Conservation (phyloP, 1,139 yeast species). For the Saccharomyces hybrid region DNA sequence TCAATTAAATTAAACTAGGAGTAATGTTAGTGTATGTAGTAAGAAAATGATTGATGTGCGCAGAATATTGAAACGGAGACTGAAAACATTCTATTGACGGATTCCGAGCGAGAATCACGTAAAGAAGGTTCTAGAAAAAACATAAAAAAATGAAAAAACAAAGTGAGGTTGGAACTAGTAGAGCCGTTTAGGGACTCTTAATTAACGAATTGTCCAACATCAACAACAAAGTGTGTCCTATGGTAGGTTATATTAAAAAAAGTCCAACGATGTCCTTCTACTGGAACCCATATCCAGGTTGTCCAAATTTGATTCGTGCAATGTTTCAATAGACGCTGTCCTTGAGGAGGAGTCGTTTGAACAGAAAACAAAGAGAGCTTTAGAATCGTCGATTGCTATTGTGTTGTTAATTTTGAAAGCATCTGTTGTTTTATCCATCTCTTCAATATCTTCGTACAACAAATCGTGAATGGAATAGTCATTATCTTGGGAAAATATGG, state of each 20-base stretch:
- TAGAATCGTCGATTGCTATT: constrained; percentile 4
- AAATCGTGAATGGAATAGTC: constrained; percentile 16
- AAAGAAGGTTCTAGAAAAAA: background rate
- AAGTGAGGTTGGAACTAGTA: background rate
- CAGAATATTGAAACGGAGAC: background rate
- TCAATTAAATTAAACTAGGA: background rate
- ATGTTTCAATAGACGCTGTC: constrained; percentile 3
- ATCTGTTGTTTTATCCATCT: background rate
- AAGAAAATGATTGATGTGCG: background rate
- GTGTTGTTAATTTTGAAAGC: background rate
- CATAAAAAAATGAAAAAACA: background rate
- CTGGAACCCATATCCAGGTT: background rate
- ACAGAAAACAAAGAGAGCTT: background rate
- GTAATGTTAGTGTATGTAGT: background rate
- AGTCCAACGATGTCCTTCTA: background rate
- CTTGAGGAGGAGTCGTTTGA: constrained; percentile 4
- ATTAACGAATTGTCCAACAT: background rate
- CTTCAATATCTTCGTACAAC: constrained; percentile 15
- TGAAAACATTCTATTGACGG: constrained; percentile 2
- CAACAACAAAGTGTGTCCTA: background rate
- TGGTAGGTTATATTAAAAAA: background rate
- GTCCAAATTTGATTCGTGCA: background rate
- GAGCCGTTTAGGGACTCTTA: background rate
- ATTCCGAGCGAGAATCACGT: constrained; percentile 4
- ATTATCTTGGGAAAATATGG: constrained; percentile 11